These are phyloP conservation scores for Exserohilum rostratum DNA, from an alignment of 2,329 filamentous ascomycete species.

Conservation along the genomic window DNA sequence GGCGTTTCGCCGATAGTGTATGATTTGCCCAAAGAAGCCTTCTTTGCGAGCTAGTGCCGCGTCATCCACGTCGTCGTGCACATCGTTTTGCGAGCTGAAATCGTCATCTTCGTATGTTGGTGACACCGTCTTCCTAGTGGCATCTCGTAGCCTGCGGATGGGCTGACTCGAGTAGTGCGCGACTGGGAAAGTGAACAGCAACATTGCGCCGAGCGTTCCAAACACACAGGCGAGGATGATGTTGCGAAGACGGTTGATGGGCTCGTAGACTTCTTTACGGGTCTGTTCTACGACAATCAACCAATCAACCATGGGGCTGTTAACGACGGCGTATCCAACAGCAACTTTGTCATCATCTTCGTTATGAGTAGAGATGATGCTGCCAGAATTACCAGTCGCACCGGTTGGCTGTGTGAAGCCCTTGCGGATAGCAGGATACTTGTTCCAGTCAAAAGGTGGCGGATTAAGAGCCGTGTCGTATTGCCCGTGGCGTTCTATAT, in stretches of 20 bases:
- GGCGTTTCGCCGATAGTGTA: conserved; percentile 40
- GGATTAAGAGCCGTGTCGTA: conserved; percentile 31
- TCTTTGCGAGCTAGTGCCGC: conserved; percentile 55
- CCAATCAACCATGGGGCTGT: conserved; percentile 77
- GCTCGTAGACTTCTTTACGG: conserved; percentile 73
- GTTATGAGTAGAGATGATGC: conserved; percentile 71
- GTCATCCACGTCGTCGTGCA: conserved; percentile 57
- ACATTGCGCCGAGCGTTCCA: conserved; percentile 74
- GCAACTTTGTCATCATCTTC: conserved; percentile 73
- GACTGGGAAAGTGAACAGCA: conserved; percentile 75
- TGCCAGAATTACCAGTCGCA: conserved; percentile 71
- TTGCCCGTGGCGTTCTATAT: conserved; percentile 33
- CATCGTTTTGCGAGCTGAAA: conserved; percentile 44
- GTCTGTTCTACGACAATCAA: conserved; percentile 80
- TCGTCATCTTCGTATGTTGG: conserved; percentile 62
- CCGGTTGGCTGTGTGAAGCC: conserved; percentile 60
- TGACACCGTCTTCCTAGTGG: conserved; percentile 74
- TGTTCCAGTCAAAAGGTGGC: conserved; percentile 61
- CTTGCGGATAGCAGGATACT: conserved; percentile 68
- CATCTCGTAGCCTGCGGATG: conserved; percentile 75
- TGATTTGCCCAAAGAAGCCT: conserved; percentile 51
- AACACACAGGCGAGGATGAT: conserved; percentile 87
- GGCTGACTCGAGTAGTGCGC: conserved; percentile 83
- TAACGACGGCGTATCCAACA: conserved; percentile 77
- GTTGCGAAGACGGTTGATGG: conserved; percentile 75